Conservation (phyloP, 139 green algal species). For the Chlorella ohadii region DNA sequence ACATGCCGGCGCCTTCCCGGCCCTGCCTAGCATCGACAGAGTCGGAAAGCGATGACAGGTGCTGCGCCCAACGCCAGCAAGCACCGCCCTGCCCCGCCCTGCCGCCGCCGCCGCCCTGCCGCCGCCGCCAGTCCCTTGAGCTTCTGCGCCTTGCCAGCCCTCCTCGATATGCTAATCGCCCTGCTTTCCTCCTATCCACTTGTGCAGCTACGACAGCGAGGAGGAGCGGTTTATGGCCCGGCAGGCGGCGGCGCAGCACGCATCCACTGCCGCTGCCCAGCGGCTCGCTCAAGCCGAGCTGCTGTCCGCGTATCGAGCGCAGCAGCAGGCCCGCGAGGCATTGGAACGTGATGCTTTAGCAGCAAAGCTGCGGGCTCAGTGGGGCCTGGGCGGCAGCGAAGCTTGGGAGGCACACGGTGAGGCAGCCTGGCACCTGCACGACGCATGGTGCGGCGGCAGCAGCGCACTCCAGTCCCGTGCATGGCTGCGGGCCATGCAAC, state of each 20-base stretch:
- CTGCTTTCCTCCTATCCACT: no score
- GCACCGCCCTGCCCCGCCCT: no score
- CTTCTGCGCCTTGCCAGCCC: no score
- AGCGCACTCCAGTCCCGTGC: neutral
- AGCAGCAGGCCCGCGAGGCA: neutral
- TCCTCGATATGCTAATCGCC: no score
- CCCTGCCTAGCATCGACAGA: no score
- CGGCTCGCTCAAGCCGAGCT: neutral
- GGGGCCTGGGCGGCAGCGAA: no score
- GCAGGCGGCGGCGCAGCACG: neutral
- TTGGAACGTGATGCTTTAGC: slow-evolving; percentile 4
- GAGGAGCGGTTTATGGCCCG: slow-evolving; percentile 36
- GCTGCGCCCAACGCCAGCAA: no score
- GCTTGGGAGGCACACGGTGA: neutral
- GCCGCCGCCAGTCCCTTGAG: no score
- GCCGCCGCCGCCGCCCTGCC: no score
- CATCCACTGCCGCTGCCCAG: neutral
- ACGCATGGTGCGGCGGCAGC: no score
- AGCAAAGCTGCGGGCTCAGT: slow-evolving; percentile 16
- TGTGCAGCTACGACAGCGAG: slow-evolving; percentile 53
- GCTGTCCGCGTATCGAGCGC: neutral
- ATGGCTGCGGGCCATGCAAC: slow-evolving; percentile 12
- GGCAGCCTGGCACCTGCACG: neutral
- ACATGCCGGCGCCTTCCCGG: no score
- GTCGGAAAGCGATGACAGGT: no score